phyloP scores from a whole-genome alignment of 305 asterid genomes.

The Fraxinus greggii region DNA sequence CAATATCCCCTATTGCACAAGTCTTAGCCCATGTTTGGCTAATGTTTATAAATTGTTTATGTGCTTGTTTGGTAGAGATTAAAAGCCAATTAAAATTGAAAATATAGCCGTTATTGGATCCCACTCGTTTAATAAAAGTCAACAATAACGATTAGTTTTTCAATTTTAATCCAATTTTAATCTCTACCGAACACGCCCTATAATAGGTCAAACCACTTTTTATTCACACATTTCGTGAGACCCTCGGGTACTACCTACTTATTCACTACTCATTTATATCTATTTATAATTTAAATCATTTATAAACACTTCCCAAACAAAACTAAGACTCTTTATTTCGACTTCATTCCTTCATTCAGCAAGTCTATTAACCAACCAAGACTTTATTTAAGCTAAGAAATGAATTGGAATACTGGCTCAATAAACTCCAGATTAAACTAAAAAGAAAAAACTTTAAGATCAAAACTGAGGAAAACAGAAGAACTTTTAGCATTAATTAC shows the following conservation, averaged over 20 bases:
- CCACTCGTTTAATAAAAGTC: no score
- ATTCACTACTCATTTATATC: neutral
- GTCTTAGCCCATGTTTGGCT: neutral
- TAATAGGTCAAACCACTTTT: neutral
- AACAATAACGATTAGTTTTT: no score
- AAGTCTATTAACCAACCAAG: neutral
- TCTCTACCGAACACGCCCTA: no score
- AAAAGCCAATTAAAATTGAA: no score
- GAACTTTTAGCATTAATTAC: constrained; percentile 12
- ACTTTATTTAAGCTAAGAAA: neutral
- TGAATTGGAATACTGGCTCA: neutral
- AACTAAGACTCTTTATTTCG: neutral
- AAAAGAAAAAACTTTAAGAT: neutral
- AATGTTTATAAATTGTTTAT: neutral
- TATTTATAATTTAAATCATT: no score
- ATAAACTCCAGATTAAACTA: constrained; percentile 2
- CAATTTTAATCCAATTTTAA: no score
- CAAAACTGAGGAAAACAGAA: neutral
- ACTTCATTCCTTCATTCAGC: neutral
- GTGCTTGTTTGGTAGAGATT: no score
- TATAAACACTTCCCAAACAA: neutral
- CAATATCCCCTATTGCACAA: neutral
- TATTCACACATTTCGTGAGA: neutral
- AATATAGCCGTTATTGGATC: no score
- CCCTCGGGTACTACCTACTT: neutral